A percentile compares a stretch with the other conserved stretches of the same genome.
phyloP scores from a whole-genome alignment of 495 filamentous ascomycete genomes.

The Talaromyces trachyspermus region DNA sequence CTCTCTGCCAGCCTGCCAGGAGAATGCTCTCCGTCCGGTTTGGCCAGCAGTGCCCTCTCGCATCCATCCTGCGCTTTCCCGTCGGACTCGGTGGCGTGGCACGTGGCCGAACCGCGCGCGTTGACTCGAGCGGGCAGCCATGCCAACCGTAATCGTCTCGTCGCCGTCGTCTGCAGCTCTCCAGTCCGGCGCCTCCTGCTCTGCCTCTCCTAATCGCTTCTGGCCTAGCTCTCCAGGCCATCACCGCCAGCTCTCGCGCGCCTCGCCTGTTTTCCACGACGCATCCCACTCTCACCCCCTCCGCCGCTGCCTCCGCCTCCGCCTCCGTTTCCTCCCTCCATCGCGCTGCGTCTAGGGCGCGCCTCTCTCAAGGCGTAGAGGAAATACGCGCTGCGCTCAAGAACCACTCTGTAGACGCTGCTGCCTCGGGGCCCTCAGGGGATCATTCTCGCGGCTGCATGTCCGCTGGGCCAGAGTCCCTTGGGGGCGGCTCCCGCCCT shows the following conservation, averaged over 20 bases:
- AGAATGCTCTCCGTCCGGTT: constrained; percentile 6
- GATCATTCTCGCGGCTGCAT: constrained; percentile 29
- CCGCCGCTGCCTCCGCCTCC: constrained; percentile 8
- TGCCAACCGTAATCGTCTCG: constrained; percentile 36
- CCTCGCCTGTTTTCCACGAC: constrained; percentile 24
- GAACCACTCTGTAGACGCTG: constrained; percentile 31
- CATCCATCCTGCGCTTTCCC: constrained; percentile 40
- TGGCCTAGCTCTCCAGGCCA: background rate
- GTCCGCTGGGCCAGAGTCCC: constrained; percentile 27
- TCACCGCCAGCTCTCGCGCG: constrained; percentile 6
- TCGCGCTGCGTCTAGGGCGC: constrained; percentile 15
- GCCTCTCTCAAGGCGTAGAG: constrained; percentile 33
- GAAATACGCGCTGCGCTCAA: constrained; percentile 41
- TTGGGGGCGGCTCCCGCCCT: constrained; percentile 18
- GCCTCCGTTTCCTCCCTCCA: constrained; percentile 13
- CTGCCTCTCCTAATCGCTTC: background rate
- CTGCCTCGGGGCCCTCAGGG: constrained; percentile 32
- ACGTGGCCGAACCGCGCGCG: constrained; percentile 3
- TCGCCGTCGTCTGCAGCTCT: constrained; percentile 35
- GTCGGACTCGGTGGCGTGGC: constrained; percentile 25
- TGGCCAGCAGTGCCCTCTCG: background rate
- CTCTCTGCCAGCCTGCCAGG: constrained; percentile 6
- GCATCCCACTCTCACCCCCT: constrained; percentile 19
- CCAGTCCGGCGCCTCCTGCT: constrained; percentile 14
- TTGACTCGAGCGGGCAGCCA: background rate